phyloP scores from a whole-genome alignment of 441 rosid genomes.

The Populus hybrid region DNA sequence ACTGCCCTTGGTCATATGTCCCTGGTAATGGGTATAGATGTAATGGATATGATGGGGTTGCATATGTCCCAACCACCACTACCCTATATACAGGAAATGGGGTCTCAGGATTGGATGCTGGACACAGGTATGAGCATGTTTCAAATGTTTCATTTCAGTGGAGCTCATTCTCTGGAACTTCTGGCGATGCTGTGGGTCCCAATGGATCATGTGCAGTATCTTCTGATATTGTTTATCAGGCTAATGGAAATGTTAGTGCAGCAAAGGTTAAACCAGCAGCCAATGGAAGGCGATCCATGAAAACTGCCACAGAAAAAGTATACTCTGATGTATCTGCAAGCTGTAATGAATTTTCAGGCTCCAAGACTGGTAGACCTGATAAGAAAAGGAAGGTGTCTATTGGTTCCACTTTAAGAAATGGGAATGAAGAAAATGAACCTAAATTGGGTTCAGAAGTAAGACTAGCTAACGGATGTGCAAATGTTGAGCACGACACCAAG shows the following conservation, averaged over 20 bases:
- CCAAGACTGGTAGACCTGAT: conserved; percentile 54
- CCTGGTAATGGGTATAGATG: too few relatives aligned
- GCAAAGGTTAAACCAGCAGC: conserved; percentile 44
- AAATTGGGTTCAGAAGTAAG: conserved; percentile 43
- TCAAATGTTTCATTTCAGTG: conserved; percentile 78
- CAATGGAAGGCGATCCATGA: conserved; percentile 48
- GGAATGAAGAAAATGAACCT: conserved; percentile 43
- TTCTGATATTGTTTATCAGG: conserved; percentile 52
- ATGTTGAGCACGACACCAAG: conserved; percentile 42
- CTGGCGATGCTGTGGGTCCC: conserved; percentile 51
- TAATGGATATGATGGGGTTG: too few relatives aligned
- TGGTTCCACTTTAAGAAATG: conserved; percentile 43
- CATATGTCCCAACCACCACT: too few relatives aligned
- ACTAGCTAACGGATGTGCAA: conserved; percentile 35
- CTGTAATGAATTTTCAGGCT: conserved; percentile 34
- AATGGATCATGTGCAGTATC: conserved; percentile 49
- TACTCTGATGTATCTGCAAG: conserved; percentile 31
- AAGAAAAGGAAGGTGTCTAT: conserved; percentile 69
- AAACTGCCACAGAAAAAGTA: conserved; percentile 27
- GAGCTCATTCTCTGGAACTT: conserved; percentile 59
- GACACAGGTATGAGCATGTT: conserved; percentile 74
- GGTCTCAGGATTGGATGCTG: conserved; percentile 59
- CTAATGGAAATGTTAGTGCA: conserved; percentile 44
- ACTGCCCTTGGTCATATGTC: too few relatives aligned
- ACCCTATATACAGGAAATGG: conserved; percentile 56